Evolutionary conservation across 2,329 filamentous ascomycete genomes (phyloP), one percentile per base, ranked within the genome.

Genomic region (Periconia digitata): DNA sequence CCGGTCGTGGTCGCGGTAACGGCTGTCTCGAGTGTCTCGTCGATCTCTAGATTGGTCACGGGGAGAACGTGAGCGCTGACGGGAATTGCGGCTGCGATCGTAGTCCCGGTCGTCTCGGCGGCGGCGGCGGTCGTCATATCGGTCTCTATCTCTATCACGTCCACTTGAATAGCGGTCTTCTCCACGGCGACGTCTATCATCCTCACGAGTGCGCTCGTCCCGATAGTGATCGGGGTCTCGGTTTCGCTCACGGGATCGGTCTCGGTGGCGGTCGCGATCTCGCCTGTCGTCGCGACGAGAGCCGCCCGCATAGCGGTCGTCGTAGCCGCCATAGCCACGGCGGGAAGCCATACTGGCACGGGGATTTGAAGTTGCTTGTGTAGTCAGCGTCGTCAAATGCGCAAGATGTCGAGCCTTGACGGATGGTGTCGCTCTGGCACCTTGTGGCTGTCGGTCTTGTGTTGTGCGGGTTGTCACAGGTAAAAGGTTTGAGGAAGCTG

Each of bases 1-100:
- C 62, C 86, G 83, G 70, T 75, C 74, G 68, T 85, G 77, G 44
- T 90, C 88, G 61, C 53, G 52, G 36, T 59, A 58, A 39, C 75
- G 74, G 67, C 85, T 84, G 63, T 88, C 36, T 13, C 52, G 42
- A 17, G 49, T 84, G 63, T 88, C 36, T 13, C 52, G 42, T 16
- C 49, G 79, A 46, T 90, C 87, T 63, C 81, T 74, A 38, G 80
- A 83, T 50, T 79, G 75, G 52, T 89, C 85, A 66, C 85, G 77
- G 27, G 50, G 51, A 13, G 56, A 53, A 44, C 58, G 56, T 42
- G 51, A 50, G 34, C 57, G 46, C 27, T 76, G 76, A 53, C 81
- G 77, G 54, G 85, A 80, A 63, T 86, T 84, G 59, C 77, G 80
- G 55, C 69, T 53, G 29, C 58, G 56, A 43, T 56, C 51, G 4